Evolutionary conservation across 345 rosid species (phyloP).

Genomic region (Hibiscus tridactylites): DNA sequence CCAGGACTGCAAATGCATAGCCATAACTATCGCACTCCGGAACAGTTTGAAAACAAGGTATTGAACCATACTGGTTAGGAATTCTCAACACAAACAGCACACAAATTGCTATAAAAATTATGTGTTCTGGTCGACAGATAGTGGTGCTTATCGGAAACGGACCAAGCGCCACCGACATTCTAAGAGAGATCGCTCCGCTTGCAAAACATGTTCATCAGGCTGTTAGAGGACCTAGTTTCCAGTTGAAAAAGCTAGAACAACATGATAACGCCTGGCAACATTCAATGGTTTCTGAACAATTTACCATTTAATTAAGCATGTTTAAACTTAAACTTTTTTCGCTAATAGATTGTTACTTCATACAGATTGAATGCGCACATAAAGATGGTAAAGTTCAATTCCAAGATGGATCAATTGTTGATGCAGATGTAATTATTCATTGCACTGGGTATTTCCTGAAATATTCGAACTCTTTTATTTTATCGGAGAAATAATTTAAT

Average conservation of each 20-base stretch:
- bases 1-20: constrained; percentile 11
- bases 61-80: background rate
- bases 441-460: background rate
- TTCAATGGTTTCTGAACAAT: background rate
- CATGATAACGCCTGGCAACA: constrained; percentile 3
- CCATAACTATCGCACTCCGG: constrained; percentile 11
- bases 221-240: background rate
- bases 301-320: background rate
- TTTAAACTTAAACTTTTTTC: background rate
- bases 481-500: too few relatives aligned
- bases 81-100: too few relatives aligned
- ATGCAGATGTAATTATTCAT: constrained; percentile 5
- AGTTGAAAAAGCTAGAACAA: background rate
- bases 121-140: background rate
- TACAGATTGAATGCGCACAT: constrained; percentile 5
- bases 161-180: background rate
- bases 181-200: background rate
- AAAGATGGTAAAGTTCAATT: constrained; percentile 10
- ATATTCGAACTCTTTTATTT: too few relatives aligned
- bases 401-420: constrained; percentile 1
- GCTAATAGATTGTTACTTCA: background rate
- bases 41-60: constrained; percentile 6
- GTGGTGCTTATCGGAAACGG: constrained; percentile 1
- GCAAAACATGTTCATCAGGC: constrained; percentile 13
- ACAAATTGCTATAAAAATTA: background rate